Evolutionary conservation across 257 asterid species (phyloP), one percentile per base, ranked within the genome.

Genomic region (Capsicum baccatum): DNA sequence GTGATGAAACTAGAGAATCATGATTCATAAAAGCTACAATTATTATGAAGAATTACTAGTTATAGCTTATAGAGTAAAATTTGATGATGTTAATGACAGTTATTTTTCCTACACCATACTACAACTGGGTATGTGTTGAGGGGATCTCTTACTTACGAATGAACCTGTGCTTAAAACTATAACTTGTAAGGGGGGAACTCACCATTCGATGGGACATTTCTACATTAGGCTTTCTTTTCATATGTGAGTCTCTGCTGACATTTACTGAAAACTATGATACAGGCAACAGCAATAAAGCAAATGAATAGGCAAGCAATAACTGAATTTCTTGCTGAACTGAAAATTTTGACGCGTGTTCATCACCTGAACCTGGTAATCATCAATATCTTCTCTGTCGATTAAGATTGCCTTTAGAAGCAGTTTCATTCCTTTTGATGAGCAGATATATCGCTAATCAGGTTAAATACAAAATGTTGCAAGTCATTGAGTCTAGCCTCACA

Each of bases 241-340:
- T 6, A 21, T 80, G 19, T 55, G 3, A 56, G 12, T 80, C 6
- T 71, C 79, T 47, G 79, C 79, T n/a, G 47, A 47, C 58, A 47
- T 44, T n/a, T 47, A 71, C 5, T 2, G 17, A 70, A 44, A 71
- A 44, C 16, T 47, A 9, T 42, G 78, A 63, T 86, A 91, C 97
- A 96, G 99, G 93, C 89, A 96, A 97, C 97, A 39, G 97, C 97
- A 12, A 92, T 96, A 69, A 96, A 96, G 95, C 92, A 94, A 91
- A 96, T 96, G 99, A 97, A 93, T 86, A 96, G 92, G 97, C 94
- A 92, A 87, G 98, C 99, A 71, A 82, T 91, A 87, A 89, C 89
- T 74, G 97, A 94, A 87, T 96, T 96, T 87, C 98, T 93, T 73
- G 94, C 97, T 68, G 97, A 95, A 91, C 91, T 95, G 90, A 92